These are phyloP conservation scores for Saccharomyces hybrid DNA, from an alignment of 1,139 yeast species.

Conservation along the genomic window DNA sequence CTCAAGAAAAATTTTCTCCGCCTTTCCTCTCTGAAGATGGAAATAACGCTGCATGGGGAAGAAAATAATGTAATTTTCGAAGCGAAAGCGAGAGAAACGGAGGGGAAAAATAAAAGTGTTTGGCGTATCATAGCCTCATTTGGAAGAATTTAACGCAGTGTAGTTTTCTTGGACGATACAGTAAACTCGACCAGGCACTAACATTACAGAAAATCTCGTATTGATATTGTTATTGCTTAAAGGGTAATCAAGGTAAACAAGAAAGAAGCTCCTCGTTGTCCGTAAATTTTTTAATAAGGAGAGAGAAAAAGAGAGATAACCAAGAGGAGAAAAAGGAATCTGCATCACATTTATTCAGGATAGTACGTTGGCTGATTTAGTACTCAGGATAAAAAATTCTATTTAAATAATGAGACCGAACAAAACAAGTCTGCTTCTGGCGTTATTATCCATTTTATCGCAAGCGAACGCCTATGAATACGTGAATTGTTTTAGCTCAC, in stretches of 20 bases:
- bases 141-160: background rate
- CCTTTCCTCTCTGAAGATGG: background rate
- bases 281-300: background rate
- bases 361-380: background rate
- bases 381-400: background rate
- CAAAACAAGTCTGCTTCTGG: background rate
- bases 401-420: background rate
- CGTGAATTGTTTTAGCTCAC: conserved; percentile 30
- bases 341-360: background rate
- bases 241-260: background rate
- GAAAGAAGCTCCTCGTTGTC: background rate
- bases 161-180: background rate
- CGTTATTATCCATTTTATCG: conserved; percentile 1
- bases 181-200: background rate
- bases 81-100: background rate
- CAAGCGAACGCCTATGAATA: conserved; percentile 10
- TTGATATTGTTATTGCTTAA: background rate
- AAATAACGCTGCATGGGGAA: background rate
- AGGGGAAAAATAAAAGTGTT: background rate
- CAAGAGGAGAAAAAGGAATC: background rate
- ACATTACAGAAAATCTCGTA: background rate
- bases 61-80: background rate
- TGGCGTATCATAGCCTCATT: background rate
- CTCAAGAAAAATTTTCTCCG: background rate
- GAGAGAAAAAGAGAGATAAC: background rate